These are phyloP conservation scores for Crucihimalaya himalaica DNA, from an alignment of 345 rosid genomes.

Conservation along the genomic window DNA sequence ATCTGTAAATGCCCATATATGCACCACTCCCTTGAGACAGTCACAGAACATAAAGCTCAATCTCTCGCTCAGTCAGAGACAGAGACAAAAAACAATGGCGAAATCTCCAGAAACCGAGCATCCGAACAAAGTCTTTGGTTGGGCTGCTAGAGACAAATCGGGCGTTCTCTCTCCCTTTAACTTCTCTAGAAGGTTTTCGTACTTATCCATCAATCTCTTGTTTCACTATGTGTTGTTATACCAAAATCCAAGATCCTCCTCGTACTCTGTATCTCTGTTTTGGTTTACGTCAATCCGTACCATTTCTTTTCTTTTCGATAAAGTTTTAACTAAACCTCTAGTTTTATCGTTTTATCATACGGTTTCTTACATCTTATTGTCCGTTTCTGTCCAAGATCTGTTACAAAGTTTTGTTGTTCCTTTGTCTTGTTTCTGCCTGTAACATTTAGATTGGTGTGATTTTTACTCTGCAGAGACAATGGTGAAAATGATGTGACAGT, in stretches of 20 bases:
- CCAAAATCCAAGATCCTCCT: constrained; percentile 5
- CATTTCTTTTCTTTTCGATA: neutral
- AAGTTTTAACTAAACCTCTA: neutral
- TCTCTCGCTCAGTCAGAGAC: constrained; percentile 30
- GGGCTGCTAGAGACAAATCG: constrained; percentile 77
- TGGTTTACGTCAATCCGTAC: neutral
- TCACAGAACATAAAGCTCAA: neutral
- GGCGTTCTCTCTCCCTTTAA: constrained; percentile 73
- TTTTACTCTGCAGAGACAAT: constrained; percentile 55
- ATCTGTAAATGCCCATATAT: constrained; percentile 18
- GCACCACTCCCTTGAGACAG: constrained; percentile 1
- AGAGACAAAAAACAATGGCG: constrained; percentile 46
- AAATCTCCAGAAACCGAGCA: constrained; percentile 65
- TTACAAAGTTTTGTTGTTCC: neutral
- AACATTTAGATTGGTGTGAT: neutral
- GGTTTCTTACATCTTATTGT: neutral
- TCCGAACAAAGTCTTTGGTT: constrained; percentile 71
- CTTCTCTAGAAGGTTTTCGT: constrained; percentile 75
- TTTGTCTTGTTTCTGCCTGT: neutral
- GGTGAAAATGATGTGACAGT: constrained; percentile 80
- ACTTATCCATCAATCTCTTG: neutral
- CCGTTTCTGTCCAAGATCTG: neutral
- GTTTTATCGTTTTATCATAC: neutral
- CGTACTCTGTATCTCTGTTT: neutral
- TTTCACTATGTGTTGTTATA: neutral